These are phyloP conservation scores for Metarhizium anisopliae DNA, from an alignment of 2,329 filamentous ascomycete genomes.

Conservation along the genomic window DNA sequence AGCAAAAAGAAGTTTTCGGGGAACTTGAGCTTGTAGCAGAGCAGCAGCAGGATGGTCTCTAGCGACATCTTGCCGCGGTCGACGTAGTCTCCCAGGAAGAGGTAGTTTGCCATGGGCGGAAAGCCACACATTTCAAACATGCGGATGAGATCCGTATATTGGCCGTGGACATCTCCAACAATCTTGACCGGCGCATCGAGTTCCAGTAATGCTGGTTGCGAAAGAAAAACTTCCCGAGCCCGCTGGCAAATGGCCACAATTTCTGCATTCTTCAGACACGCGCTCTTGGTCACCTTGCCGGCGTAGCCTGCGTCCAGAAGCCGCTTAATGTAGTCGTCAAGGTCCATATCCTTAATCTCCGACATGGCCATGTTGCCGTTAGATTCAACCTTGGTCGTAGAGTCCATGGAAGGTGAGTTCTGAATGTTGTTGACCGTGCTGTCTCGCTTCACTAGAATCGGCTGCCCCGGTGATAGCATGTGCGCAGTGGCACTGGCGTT, in stretches of 20 bases:
- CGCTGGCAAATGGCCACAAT: constrained; percentile 89
- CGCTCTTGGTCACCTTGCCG: constrained; percentile 94
- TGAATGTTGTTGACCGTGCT: constrained; percentile 60
- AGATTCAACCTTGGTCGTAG: constrained; percentile 31
- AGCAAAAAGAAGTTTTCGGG: constrained; percentile 96
- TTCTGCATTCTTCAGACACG: constrained; percentile 95
- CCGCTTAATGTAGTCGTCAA: constrained; percentile 95
- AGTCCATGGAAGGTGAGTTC: constrained; percentile 32
- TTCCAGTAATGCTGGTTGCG: constrained; percentile 85
- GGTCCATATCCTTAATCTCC: constrained; percentile 83
- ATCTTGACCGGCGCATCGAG: constrained; percentile 94
- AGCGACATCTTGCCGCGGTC: constrained; percentile 93
- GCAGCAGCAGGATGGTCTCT: constrained; percentile 83
- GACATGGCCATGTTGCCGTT: constrained; percentile 65
- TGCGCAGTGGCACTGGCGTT: constrained; percentile 46
- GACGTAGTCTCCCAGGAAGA: constrained; percentile 94
- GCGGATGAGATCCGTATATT: constrained; percentile 91
- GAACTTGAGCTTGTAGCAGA: constrained; percentile 96
- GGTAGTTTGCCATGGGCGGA: constrained; percentile 81
- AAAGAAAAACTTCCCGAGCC: constrained; percentile 80
- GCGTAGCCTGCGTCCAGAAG: constrained; percentile 91
- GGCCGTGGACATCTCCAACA: constrained; percentile 91
- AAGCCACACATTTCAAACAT: constrained; percentile 99
- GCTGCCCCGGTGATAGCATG: constrained; percentile 68
- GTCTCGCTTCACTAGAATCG: constrained; percentile 79